Evolutionary conservation across 208 protist genomes (phyloP), one percentile per base, ranked within the genome.

Genomic region (Phytomonas serpens): DNA sequence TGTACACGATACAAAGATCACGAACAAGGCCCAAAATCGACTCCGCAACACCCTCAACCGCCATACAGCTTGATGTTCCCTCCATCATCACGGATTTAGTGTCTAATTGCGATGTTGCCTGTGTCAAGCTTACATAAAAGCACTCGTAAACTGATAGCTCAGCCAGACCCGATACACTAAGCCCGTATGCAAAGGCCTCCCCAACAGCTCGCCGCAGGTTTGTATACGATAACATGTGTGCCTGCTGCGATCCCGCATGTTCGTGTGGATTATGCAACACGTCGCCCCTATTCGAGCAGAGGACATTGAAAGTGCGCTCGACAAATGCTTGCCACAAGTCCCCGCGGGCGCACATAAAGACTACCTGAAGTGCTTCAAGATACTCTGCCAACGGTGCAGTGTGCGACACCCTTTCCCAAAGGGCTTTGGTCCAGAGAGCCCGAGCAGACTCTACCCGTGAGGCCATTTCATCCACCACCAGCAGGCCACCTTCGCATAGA

Each of bases 301-400:
- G 2, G 9, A 19, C 40, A 47, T 47, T 37, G 27, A 31, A 64
- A 14, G 81, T 65, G 10, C 72, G 61, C 57, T 92, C 83, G 57
- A 91, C 87, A 80, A 96, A 93, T 37, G 83, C 73, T 57, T 81
- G 79, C 88, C 90, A 96, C 32, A 96, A 62, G 64, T 96, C 90
- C 7, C 90, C 90, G 29, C 90, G 84, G 51, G 87, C 85, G 73
- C 86, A 91, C n/a, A 96, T 80, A 67, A 93, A 93, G 72, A 93
- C 73, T 32, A 68, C 82, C 27, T 83, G 86, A 37, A 96, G 73
- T 1, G 83, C 82, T 13, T 42, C 68, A 30, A 93, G 71, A 69
- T 87, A 73, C 29, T 81, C 74, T 6, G 70, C 76, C 7, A 93
- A 81, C 19, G 62, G 66, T 2, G 71, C 61, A 19, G 77, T 23